Evolutionary conservation across 176 grass and related monocot species (phyloP).

Genomic region (Metroxylon sagu): DNA sequence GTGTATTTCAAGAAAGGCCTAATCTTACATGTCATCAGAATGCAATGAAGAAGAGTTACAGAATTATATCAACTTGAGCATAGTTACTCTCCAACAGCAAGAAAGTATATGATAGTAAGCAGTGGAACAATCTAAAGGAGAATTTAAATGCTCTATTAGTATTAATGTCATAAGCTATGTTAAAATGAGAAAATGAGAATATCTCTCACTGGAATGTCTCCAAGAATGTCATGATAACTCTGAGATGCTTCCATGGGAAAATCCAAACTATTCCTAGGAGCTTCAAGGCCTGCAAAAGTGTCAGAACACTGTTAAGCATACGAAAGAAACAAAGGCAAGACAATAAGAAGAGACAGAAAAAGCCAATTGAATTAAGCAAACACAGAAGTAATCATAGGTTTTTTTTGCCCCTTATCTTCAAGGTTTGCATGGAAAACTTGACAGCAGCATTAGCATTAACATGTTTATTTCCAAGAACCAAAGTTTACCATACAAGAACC

Average conservation of each 20-base stretch:
- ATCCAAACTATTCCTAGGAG: slow-evolving; percentile 90
- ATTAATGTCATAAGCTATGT: neutral
- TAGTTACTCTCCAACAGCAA: no score
- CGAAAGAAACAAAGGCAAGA: no score
- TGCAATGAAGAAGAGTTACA: no score
- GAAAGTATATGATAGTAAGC: no score
- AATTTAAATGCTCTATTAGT: neutral
- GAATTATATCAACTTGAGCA: no score
- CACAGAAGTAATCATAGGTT: neutral
- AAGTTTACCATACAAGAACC: no score
- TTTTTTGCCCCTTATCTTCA: neutral
- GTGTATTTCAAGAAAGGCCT: no score
- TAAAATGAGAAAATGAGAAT: neutral
- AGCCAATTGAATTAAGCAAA: neutral
- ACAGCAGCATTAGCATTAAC: neutral
- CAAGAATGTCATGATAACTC: slow-evolving; percentile 43
- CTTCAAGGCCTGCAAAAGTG: slow-evolving; percentile 62
- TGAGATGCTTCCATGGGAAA: slow-evolving; percentile 51
- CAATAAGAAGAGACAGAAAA: no score
- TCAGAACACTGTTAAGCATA: no score
- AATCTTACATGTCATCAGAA: no score
- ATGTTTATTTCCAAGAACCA: neutral
- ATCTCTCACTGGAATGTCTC: slow-evolving; percentile 55
- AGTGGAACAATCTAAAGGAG: no score
- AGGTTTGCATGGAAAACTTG: neutral